Evolutionary conservation across 2,329 filamentous ascomycete genomes (phyloP), one percentile per base, ranked within the genome.

Genomic region (Ophiocordyceps robertsii): DNA sequence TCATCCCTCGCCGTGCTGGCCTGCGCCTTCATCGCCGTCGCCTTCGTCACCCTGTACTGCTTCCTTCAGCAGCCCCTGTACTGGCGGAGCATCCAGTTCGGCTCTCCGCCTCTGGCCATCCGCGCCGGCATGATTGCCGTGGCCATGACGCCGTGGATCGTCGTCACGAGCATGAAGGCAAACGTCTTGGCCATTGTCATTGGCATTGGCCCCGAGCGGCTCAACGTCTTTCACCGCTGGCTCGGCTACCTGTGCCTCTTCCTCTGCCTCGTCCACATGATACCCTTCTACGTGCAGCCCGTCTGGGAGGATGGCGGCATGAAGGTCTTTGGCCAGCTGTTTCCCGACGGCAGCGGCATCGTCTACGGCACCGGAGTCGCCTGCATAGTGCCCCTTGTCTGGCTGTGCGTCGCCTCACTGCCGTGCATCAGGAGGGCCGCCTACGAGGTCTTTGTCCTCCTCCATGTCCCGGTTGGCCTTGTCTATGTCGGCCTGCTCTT

Each of bases 201-300:
- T 5, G 90, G 90, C 13, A 90, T 96, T 50, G 86, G 88, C 3
- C 89, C 92, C 32, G 90, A 96, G 58, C 74, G 90, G 39, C 72
- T 96, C 40, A 95, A 95, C 52, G 89, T 95, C 29, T 73, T 95
- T 46, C 90, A 96, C 62, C 79, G 90, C 52, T 96, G 89, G 89
- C 78, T 84, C 8, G 86, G 83, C 27, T 95, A 95, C 57, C 65
- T 95, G 11, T 92, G 84, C 55, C 69, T 95, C 1, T 81, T 93
- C 47, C 67, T 95, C 44, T 81, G 84, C 27, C 67, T 95, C 43
- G 72, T 95, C 16, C 90, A 96, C 56, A 85, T 81, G 17, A 69
- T 95, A 14, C 90, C 90, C 0, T 96, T 93, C 56, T 95, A 94
- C 53, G 63, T 95, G 43, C 87, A 88, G 44, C 88, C 89, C 5